A percentile compares a stretch with the other conserved stretches of the same genome.
These are phyloP conservation scores for Boletus sp. DNA, from an alignment of 768 basidiomycete species.

Conservation along the genomic window DNA sequence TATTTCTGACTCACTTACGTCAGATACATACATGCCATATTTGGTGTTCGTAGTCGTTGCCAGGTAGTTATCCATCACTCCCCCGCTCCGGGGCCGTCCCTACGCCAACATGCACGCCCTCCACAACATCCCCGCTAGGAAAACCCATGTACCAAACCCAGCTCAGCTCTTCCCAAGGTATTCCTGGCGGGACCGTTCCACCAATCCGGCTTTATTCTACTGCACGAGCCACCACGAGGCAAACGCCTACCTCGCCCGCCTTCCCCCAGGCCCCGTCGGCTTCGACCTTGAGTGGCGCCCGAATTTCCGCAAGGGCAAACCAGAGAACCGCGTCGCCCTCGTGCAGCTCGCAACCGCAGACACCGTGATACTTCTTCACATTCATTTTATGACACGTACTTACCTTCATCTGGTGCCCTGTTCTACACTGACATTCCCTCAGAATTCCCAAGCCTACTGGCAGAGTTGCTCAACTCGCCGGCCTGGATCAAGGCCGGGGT, in stretches of 20 bases:
- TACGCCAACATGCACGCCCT: slow-evolving; percentile 6
- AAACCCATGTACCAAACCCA: not conserved
- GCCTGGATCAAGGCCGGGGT: slow-evolving; percentile 68
- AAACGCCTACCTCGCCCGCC: slow-evolving; percentile 14
- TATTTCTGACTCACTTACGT: slow-evolving; percentile 13
- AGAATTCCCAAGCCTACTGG: slow-evolving; percentile 57
- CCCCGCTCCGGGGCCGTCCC: slow-evolving; percentile 4
- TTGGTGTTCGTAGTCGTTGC: slow-evolving; percentile 11
- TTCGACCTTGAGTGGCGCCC: slow-evolving; percentile 86
- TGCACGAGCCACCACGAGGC: slow-evolving; percentile 34
- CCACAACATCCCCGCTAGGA: not conserved
- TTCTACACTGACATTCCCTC: slow-evolving; percentile 12
- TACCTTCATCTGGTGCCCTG: not conserved
- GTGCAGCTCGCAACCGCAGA: slow-evolving; percentile 65
- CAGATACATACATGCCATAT: slow-evolving; percentile 8
- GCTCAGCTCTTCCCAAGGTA: slow-evolving; percentile 16
- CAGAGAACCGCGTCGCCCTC: slow-evolving; percentile 68
- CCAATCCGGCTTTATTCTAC: slow-evolving; percentile 28
- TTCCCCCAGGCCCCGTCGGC: slow-evolving; percentile 43
- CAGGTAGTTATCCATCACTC: not conserved
- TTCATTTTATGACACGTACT: slow-evolving; percentile 55
- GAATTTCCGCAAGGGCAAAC: slow-evolving; percentile 46
- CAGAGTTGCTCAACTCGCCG: slow-evolving; percentile 50
- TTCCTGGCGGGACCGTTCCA: slow-evolving; percentile 17
- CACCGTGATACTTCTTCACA: slow-evolving; percentile 61